Base-by-base conservation (phyloP, 2,329 filamentous ascomycete species). In the Penicillium paneum region DNA sequence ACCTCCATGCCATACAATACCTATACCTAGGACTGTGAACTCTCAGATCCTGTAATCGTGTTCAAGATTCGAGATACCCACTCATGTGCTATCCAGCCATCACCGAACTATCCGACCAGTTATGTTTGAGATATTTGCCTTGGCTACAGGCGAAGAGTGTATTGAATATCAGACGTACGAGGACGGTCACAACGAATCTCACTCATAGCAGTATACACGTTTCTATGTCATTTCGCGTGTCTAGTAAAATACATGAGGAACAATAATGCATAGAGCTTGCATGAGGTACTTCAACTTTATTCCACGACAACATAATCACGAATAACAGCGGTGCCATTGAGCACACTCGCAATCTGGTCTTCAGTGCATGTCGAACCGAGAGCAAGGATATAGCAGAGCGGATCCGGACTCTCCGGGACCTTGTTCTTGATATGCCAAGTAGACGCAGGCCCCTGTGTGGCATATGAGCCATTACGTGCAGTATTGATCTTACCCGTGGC, bases 401-500 rank as follows among this genome's bases (percentile, higher is more conserved):
- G 71, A 17, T 66, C 70, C 0, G 76, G 74, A 24, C 67, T 64
- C 2, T 71, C 67, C 0, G 78, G 74, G 1, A 76, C 69, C 32
- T 73, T 60, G 42, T 81, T 79, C 57, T 74, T 81, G 54, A 80
- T 73, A 28, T 77, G 68, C 63, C 64, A 76, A 21, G 72, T 76
- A 45, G 70, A 73, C 5, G 64, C 63, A 3, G 71, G 75, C 3
- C 70, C 77, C 56, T 68, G 43, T 2, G 74, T 78, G 5, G 69
- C 67, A 52, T 80, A 79, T 4, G 63, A 63, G 10, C 57, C 55
- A 54, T 72, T 67, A 5, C 61, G 49, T 0, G 57, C 66, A 1
- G 74, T 78, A 7, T 71, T 69, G 1, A 76, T 64, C 38, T 74
- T 75, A 0, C 83, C 83, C 3, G 82, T 85, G 0, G 81, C 79